phyloP scores from a whole-genome alignment of 2,329 filamentous ascomycete genomes.

The Monilinia fructicola region DNA sequence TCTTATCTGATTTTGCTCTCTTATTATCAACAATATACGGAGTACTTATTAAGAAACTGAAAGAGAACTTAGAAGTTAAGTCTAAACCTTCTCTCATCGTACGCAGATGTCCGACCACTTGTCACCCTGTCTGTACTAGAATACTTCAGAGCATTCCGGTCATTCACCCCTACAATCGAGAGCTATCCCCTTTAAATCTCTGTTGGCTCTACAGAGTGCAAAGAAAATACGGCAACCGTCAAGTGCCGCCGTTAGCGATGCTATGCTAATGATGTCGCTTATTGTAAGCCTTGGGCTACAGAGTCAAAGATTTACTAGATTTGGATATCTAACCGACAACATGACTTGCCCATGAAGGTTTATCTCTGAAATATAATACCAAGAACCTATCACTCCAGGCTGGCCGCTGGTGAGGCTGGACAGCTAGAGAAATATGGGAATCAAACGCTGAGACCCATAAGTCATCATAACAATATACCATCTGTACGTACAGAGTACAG shows the following conservation, averaged over 20 bases:
- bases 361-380: not conserved
- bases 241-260: slow-evolving; percentile 18
- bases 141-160: slow-evolving; percentile 3
- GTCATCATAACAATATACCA: not conserved
- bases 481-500: slow-evolving; percentile 17
- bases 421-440: slow-evolving; percentile 1
- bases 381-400: not conserved
- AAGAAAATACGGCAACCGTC: not conserved
- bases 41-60: not conserved
- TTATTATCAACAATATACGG: not conserved
- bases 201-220: not conserved
- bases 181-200: no score
- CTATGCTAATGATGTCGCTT: slow-evolving; percentile 12
- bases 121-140: slow-evolving; percentile 1
- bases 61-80: not conserved
- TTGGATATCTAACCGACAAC: slow-evolving; percentile 11
- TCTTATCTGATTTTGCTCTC: not conserved
- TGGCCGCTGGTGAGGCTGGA: slow-evolving; percentile 1
- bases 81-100: slow-evolving; percentile 5
- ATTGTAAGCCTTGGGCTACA: slow-evolving; percentile 4
- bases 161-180: slow-evolving; percentile 6
- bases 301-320: slow-evolving; percentile 1
- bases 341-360: slow-evolving; percentile 7
- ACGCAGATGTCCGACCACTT: not conserved
- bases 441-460: slow-evolving; percentile 10